Conservation (phyloP, 768 basidiomycete genomes). For the Tremella fuciformis region DNA sequence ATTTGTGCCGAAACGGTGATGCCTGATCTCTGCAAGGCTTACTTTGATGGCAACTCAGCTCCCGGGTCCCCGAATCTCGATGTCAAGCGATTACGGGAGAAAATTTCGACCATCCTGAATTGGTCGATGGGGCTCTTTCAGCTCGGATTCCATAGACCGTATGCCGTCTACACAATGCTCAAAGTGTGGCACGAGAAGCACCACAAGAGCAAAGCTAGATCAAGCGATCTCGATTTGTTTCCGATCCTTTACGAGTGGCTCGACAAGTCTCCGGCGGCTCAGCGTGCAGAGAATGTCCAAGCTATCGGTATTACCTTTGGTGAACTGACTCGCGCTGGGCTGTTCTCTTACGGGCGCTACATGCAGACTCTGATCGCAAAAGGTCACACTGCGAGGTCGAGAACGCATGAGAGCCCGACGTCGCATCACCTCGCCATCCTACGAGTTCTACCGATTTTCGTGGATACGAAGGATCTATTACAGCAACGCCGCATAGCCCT, state of each 20-base stretch:
- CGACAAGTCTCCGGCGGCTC: conserved; percentile 33
- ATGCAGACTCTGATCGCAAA: conserved; percentile 41
- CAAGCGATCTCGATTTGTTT: conserved; percentile 33
- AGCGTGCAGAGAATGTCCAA: conserved; percentile 31
- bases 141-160: conserved; percentile 43
- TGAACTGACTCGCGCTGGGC: conserved; percentile 40
- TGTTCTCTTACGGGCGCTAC: conserved; percentile 46
- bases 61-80: conserved; percentile 26
- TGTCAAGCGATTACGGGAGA: conserved; percentile 31
- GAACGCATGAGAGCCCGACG: neutral
- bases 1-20: conserved; percentile 43
- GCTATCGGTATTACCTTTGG: conserved; percentile 46
- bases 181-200: conserved; percentile 36
- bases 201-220: conserved; percentile 21
- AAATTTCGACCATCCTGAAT: conserved; percentile 37
- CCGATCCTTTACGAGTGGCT: conserved; percentile 43
- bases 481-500: conserved; percentile 39
- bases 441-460: conserved; percentile 41
- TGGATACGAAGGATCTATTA: conserved; percentile 35
- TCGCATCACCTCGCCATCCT: conserved; percentile 42
- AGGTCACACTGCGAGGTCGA: conserved; percentile 33
- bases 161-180: conserved; percentile 40
- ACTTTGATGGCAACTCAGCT: conserved; percentile 38
- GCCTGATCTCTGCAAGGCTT: conserved; percentile 34
- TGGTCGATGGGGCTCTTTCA: conserved; percentile 46